Evolutionary conservation across 768 basidiomycete genomes (phyloP).

Genomic region (Brasilioporus rufonigricans): DNA sequence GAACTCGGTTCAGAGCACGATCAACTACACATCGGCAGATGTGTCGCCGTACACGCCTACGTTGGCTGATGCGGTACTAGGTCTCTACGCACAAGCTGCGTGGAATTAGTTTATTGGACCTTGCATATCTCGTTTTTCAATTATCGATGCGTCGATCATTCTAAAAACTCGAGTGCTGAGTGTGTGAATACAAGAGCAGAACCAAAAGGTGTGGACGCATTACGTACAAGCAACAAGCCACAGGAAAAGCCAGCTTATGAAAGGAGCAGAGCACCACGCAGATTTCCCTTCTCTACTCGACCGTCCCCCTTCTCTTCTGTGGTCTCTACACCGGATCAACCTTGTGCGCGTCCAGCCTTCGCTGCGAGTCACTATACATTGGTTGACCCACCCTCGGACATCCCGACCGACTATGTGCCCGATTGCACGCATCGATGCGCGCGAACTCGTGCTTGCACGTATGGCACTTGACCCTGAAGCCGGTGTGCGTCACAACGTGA

Average conservation of each 20-base stretch:
- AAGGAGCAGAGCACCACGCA: not conserved
- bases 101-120: constrained; percentile 14
- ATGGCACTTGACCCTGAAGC: constrained; percentile 30
- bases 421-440: constrained; percentile 33
- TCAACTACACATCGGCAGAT: constrained; percentile 50
- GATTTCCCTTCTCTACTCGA: constrained; percentile 14
- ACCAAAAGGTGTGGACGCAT: not conserved
- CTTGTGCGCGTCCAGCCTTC: constrained; percentile 28
- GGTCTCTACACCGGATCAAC: constrained; percentile 19
- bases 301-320: constrained; percentile 31
- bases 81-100: constrained; percentile 36
- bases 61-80: constrained; percentile 36
- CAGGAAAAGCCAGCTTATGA: not conserved
- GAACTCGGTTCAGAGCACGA: constrained; percentile 52
- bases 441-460: constrained; percentile 33
- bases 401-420: constrained; percentile 32
- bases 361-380: constrained; percentile 30
- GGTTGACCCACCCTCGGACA: constrained; percentile 29
- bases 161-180: not conserved
- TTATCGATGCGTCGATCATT: not conserved
- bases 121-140: not conserved
- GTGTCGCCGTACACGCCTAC: constrained; percentile 53
- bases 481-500: constrained; percentile 33
- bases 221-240: constrained; percentile 20
- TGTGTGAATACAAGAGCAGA: not conserved